Base-by-base conservation (phyloP, 805 yeast species). In the Spathaspora gorwiae region DNA sequence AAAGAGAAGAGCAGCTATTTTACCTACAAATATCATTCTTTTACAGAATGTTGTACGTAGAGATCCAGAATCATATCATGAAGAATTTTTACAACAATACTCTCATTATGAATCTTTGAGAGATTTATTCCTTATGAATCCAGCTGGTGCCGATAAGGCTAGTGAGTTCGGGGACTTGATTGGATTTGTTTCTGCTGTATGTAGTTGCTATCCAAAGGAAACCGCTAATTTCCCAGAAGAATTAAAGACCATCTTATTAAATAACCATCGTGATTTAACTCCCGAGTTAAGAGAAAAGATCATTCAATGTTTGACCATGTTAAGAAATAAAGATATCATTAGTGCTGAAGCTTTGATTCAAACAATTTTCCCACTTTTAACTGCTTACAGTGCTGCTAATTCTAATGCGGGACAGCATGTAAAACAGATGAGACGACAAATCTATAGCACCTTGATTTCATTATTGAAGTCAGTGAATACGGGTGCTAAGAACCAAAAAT, bases 21-120 rank as follows among this genome's bases (percentile, higher is more conserved):
- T 92, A 61, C 98, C 98, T 9, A 87, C 90, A 14, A 94, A 94
- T 66, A 86, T 94, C 60, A 90, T 95, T 34, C 71, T 92, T 50
- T 69, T 94, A 48, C 99, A 94, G 68, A 94, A 94, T 64, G 75
- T 94, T 52, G 95, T 94, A 8, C 84, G 90, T 55, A 77, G 97
- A 56, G 99, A 94, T 63, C 97, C 99, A 2, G 86, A 79, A 55
- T 90, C 98, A 0, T 94, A 94, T 62, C 81, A 81, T 48, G 99
- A 94, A 65, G 99, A 94, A 65, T 94, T 94, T 64, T 64, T 85
- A 35, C 94, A 90, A 56, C 99, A 94, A 62, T 89, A 84, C 61
- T 80, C 94, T 43, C 98, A 94, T 64, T 94, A 94, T 65, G 90
- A 85, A 61, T 87, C 98, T 2, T 69, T 90, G 47, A 74, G 96